A percentile compares a stretch with the other conserved stretches of the same genome.
These are phyloP conservation scores for Rheum nobile DNA, from an alignment of 148 eudicot genomes.

Conservation along the genomic window DNA sequence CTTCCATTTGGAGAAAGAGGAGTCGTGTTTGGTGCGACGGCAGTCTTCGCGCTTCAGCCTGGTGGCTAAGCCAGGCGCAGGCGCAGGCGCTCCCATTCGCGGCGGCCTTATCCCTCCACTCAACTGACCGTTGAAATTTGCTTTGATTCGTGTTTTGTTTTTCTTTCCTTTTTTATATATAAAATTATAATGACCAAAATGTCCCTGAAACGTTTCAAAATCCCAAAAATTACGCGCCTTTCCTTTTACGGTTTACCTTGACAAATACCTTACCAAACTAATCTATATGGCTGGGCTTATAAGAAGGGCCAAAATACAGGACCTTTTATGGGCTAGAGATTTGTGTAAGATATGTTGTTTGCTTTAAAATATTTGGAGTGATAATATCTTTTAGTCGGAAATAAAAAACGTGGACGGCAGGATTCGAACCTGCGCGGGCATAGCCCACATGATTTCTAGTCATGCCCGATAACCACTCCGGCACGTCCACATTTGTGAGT, in stretches of 20 bases:
- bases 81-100: conserved; percentile 1
- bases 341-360: too few relatives aligned
- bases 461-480: conserved; percentile 88
- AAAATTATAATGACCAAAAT: not conserved
- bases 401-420: conserved; percentile 25
- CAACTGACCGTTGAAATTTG: not conserved
- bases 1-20: conserved; percentile 62
- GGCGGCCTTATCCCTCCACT: not conserved
- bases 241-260: not conserved
- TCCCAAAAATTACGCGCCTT: not conserved
- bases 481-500: conserved; percentile 38
- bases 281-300: not conserved
- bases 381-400: too few relatives aligned
- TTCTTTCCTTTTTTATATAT: not conserved
- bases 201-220: not conserved
- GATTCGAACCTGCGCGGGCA: conserved; percentile 92
- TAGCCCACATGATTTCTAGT: conserved; percentile 77
- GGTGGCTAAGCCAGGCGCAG: conserved; percentile 4
- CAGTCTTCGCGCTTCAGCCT: conserved; percentile 49
- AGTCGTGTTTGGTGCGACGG: conserved; percentile 57
- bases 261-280: not conserved
- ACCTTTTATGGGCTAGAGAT: too few relatives aligned
- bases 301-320: too few relatives aligned
- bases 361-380: too few relatives aligned
- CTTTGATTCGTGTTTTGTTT: not conserved